Conservation (phyloP, 2,329 filamentous ascomycete genomes). For the Pyrenophora tritici-repentis region DNA sequence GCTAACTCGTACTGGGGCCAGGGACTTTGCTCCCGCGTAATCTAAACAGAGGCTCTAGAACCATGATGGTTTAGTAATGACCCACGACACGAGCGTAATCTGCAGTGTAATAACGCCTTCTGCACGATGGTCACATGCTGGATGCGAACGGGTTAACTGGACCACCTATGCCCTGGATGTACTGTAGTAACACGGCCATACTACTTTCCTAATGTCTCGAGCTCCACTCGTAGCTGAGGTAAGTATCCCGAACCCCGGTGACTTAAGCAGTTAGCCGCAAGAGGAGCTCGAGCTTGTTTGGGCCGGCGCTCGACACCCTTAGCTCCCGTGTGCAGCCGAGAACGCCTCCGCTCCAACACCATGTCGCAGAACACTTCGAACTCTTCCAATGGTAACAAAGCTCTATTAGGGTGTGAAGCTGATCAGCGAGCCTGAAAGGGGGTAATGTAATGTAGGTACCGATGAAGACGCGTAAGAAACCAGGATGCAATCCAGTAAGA, state of each 20-base stretch:
- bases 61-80: not conserved
- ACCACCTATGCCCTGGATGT: slow-evolving; percentile 16
- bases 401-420: too few relatives aligned
- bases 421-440: too few relatives aligned
- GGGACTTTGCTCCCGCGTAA: not conserved
- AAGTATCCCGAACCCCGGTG: slow-evolving; percentile 10
- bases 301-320: not conserved
- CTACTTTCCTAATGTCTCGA: not conserved
- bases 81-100: slow-evolving; percentile 4
- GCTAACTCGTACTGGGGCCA: not conserved
- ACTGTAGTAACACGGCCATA: slow-evolving; percentile 12
- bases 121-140: slow-evolving; percentile 10
- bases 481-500: too few relatives aligned
- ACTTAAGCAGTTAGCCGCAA: not conserved
- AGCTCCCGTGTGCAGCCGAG: not conserved
- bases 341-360: not conserved
- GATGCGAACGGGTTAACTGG: slow-evolving; percentile 17
- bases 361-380: too few relatives aligned
- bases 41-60: not conserved
- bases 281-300: not conserved
- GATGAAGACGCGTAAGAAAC: too few relatives aligned
- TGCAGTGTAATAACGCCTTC: slow-evolving; percentile 15
- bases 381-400: too few relatives aligned
- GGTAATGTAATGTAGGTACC: too few relatives aligned
- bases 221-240: slow-evolving; percentile 5